Percentiles rank a stretch among this genome's conserved stretches.
phyloP scores from a whole-genome alignment of 371 early-diverging fungal species.

The Mucor indicus region DNA sequence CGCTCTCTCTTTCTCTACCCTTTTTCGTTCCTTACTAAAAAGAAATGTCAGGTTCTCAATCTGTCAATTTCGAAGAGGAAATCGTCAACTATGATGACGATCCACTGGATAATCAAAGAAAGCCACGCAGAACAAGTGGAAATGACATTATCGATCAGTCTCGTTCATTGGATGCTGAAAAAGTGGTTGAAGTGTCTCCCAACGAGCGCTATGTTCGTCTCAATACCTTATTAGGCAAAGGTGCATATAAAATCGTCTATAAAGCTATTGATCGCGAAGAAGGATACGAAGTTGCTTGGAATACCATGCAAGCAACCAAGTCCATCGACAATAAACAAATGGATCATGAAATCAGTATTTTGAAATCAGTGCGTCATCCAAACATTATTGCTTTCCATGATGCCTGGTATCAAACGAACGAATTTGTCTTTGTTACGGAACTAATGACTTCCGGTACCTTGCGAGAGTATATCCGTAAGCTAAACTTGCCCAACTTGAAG shows the following conservation, averaged over 20 bases:
- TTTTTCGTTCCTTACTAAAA: no score
- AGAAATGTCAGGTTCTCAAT: conserved; percentile 19
- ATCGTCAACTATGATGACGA: conserved; percentile 19
- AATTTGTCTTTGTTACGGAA: conserved; percentile 89
- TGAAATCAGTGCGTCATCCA: conserved; percentile 79
- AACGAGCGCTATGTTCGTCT: conserved; percentile 67
- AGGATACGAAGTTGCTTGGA: conserved; percentile 95
- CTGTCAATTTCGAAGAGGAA: conserved; percentile 20
- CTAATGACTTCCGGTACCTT: conserved; percentile 92
- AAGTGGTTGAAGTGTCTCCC: conserved; percentile 69
- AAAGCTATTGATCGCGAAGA: conserved; percentile 91
- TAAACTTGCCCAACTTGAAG: conserved; percentile 61
- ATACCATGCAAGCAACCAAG: conserved; percentile 60
- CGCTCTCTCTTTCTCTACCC: no score
- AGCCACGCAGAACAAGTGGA: no score
- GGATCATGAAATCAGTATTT: conserved; percentile 76
- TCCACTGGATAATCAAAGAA: conserved; percentile 12
- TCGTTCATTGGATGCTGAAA: conserved; percentile 54
- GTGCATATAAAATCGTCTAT: conserved; percentile 91
- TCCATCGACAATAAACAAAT: conserved; percentile 60
- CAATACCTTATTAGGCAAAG: conserved; percentile 58
- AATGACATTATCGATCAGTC: conserved; percentile 39
- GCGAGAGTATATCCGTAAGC: conserved; percentile 66
- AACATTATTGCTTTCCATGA: conserved; percentile 88
- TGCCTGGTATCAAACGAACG: conserved; percentile 72